Conservation (phyloP, 257 asterid species). For the Anisodus acutangulus region DNA sequence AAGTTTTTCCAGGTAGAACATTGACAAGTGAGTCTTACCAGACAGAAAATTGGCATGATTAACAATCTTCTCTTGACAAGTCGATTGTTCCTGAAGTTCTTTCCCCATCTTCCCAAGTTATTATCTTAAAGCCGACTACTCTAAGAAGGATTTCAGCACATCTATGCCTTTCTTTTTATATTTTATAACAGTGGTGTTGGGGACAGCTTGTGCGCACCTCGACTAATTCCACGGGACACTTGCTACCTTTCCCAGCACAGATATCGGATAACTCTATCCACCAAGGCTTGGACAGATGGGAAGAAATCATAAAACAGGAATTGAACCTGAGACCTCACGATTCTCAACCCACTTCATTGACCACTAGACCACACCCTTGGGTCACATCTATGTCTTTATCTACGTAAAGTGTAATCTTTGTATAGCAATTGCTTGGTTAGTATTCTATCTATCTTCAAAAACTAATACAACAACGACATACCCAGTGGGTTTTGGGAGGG, state of each 20-base stretch:
- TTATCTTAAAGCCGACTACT: neutral
- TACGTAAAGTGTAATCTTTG: neutral
- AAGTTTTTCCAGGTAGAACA: neutral
- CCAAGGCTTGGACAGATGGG: no score
- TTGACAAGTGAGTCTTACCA: neutral
- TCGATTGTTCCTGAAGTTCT: neutral
- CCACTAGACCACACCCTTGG: no score
- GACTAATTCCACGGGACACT: no score
- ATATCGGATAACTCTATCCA: no score
- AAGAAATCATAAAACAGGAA: no score
- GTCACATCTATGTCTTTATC: neutral
- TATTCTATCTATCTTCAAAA: neutral
- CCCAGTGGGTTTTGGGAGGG: no score
- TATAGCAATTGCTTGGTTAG: neutral
- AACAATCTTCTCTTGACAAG: neutral
- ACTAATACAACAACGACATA: neutral
- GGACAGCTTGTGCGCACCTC: no score
- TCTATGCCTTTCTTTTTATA: neutral
- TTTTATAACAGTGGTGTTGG: no score
- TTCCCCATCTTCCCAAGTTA: slow-evolving; percentile 3
- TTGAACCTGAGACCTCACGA: no score
- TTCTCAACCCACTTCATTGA: no score
- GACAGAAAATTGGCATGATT: neutral
- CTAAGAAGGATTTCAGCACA: neutral
- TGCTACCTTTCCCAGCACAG: no score